phyloP scores from a whole-genome alignment of 306 rosid species.

The Glycine soja region DNA sequence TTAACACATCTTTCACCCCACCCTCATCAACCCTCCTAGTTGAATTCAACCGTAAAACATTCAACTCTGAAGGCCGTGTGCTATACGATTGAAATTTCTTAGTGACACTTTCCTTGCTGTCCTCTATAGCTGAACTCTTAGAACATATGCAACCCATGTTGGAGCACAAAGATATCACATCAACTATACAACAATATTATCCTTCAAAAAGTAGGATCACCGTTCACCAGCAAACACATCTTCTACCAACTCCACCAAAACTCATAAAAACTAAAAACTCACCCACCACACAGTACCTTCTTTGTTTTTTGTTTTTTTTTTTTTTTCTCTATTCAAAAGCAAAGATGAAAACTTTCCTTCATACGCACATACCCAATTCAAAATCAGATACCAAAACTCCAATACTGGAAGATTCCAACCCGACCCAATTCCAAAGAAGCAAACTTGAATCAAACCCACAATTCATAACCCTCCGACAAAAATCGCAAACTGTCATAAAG shows the following conservation, averaged over 20 bases:
- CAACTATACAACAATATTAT: slow-evolving; percentile 28
- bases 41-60: slow-evolving; percentile 62
- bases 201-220: slow-evolving; percentile 37
- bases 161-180: slow-evolving; percentile 41
- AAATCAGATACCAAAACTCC: slow-evolving; percentile 40
- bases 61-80: slow-evolving; percentile 53
- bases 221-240: slow-evolving; percentile 36
- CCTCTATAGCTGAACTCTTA: slow-evolving; percentile 77
- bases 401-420: slow-evolving; percentile 45
- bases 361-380: slow-evolving; percentile 43
- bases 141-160: slow-evolving; percentile 79
- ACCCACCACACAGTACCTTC: slow-evolving; percentile 31
- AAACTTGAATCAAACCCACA: slow-evolving; percentile 44
- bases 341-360: slow-evolving; percentile 38
- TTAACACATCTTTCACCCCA: slow-evolving; percentile 52
- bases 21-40: slow-evolving; percentile 64
- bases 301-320: not conserved
- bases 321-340: slow-evolving; percentile 14
- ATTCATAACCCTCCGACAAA: slow-evolving; percentile 43
- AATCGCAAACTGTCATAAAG: not conserved
- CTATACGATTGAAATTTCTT: slow-evolving; percentile 55
- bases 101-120: slow-evolving; percentile 60
- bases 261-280: slow-evolving; percentile 39
- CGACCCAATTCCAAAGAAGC: slow-evolving; percentile 45
- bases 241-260: slow-evolving; percentile 48